Base-by-base conservation (phyloP, 805 yeast genomes). In the Ogataea saltuana region DNA sequence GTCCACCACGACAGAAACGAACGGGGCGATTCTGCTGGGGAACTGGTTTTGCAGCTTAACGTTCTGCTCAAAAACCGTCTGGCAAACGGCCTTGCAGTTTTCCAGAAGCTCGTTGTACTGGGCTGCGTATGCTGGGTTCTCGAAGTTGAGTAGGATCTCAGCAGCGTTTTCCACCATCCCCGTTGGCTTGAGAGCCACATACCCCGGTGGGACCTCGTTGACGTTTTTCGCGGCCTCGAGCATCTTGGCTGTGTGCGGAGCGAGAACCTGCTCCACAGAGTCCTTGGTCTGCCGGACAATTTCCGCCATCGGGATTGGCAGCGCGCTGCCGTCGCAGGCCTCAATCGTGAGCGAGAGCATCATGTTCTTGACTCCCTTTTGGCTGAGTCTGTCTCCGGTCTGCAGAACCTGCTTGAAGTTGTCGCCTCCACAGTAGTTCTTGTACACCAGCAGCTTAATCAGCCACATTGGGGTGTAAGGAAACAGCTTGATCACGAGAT, bases 321-420 rank as follows among this genome's bases (percentile, higher is more conserved):
- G 70, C 59, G 78, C 75, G 45, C 76, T 76, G 28, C 96, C 96
- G 51, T 87, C 87, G 41, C 97, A 83, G 43, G 93, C 96, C 67
- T 90, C 98, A 40, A 90, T 89, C 12, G 97, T 88, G 62, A 88
- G 78, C 1, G 95, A 84, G n/a, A 90, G 70, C 96, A 90, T 88
- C 95, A 90, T 88, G 70, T 90, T 91, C 53, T 86, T 80, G 58
- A 89, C 85, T 8, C 96, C 95, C 48, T 95, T 74, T 39, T 74
- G 63, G 42, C 79, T 71, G 52, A 90, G 72, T 45, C 79, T 70
- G 42, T 72, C 68, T 41, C 95, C 96, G 4, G 96, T 85, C 42
- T 70, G 62, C 41, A 78, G 70, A 11, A 90, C 93, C 51, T 89
- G 85, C 9, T 65, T 64, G 42, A 83, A 74, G 46, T 76, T 79